Percentiles rank a stretch among this genome's conserved stretches.
Conservation (phyloP, 805 yeast genomes). For the Maudiozyma barnettii region DNA sequence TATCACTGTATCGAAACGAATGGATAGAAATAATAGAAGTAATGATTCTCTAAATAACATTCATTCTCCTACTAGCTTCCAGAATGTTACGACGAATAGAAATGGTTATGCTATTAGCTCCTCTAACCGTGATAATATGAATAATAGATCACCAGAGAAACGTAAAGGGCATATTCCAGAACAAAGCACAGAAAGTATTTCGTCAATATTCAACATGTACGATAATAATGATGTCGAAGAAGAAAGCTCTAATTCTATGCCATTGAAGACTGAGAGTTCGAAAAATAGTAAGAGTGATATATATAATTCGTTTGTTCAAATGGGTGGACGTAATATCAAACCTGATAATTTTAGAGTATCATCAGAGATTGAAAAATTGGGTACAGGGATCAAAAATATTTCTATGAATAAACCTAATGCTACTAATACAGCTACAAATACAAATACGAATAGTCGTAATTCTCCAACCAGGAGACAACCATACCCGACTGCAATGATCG, state of each 20-base stretch:
- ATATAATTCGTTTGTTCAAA: not conserved
- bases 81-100: not conserved
- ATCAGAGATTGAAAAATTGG: slow-evolving; percentile 1
- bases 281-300: not conserved
- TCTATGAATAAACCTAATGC: not conserved
- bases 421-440: too few species aligned
- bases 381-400: not conserved
- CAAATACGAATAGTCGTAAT: too few species aligned
- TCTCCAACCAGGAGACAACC: too few species aligned
- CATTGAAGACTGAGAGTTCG: not conserved
- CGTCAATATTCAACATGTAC: slow-evolving; percentile 1
- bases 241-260: not conserved
- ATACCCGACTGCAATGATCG: not conserved
- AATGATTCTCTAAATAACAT: not conserved
- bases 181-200: not conserved
- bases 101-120: not conserved
- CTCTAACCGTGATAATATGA: too few species aligned
- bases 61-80: not conserved
- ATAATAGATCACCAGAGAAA: too few species aligned
- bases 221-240: not conserved
- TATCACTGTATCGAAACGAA: not conserved
- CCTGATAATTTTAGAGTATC: not conserved
- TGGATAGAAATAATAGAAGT: not conserved
- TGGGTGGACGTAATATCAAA: not conserved
- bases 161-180: not conserved